These are phyloP conservation scores for Nigrospora osmanthi DNA, from an alignment of 2,329 filamentous ascomycete genomes.

Conservation along the genomic window DNA sequence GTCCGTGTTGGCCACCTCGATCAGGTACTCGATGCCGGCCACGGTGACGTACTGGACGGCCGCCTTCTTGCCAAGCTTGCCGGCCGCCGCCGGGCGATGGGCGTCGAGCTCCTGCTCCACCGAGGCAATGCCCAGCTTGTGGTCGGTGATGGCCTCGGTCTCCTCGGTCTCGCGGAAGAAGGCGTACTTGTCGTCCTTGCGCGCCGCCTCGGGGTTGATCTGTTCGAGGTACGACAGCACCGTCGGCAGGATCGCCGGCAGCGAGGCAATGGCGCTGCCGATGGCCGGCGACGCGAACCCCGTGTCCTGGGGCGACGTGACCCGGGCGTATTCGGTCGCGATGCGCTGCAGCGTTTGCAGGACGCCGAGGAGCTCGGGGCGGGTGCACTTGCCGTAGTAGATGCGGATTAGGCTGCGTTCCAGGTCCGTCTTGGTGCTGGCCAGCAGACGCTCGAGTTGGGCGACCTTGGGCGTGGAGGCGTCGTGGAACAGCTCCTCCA, in stretches of 20 bases:
- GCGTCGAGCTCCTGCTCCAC: conserved; percentile 83
- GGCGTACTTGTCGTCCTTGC: conserved; percentile 81
- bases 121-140: conserved; percentile 84
- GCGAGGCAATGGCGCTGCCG: conserved; percentile 60
- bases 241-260: conserved; percentile 69
- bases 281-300: conserved; percentile 68
- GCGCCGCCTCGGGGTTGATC: conserved; percentile 78
- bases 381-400: conserved; percentile 93
- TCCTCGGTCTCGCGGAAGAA: conserved; percentile 88
- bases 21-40: conserved; percentile 86
- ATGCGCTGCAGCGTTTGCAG: conserved; percentile 82
- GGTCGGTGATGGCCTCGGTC: conserved; percentile 79
- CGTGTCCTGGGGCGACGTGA: conserved; percentile 56
- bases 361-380: conserved; percentile 77
- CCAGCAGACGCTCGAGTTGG: conserved; percentile 64
- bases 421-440: conserved; percentile 68
- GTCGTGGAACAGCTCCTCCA: conserved; percentile 74
- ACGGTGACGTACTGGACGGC: conserved; percentile 75
- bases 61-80: conserved; percentile 61
- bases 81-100: conserved; percentile 64
- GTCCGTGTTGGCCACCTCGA: conserved; percentile 78
- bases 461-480: conserved; percentile 62
- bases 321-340: conserved; percentile 63
- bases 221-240: conserved; percentile 71
- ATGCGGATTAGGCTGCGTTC: conserved; percentile 92